Base-by-base conservation (phyloP, 2,329 filamentous ascomycete species). In the Calonectria crousiana region DNA sequence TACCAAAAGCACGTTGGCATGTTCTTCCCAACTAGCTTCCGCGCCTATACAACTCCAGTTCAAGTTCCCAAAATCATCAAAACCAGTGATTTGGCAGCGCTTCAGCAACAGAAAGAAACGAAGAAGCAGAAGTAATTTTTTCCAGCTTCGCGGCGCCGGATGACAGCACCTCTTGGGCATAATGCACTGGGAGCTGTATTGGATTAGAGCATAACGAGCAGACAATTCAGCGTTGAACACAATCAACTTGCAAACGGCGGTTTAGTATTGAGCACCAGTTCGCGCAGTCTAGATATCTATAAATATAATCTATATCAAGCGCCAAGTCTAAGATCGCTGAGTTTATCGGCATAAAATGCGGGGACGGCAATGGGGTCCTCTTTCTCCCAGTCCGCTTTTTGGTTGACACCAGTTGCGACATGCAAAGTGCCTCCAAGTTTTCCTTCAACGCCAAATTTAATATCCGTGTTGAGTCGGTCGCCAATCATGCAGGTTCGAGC, bases 401-500 rank as follows among this genome's bases (percentile, higher is more conserved):
- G 94, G 81, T 91, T 93, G 20, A 99, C 96, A 20, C 97, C 97
- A 0, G 96, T 98, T 84, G 98, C 87, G 6, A 99, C 97, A 49
- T 94, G 95, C 78, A 99, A 86, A 0, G 97, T 98, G 0, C 97
- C 97, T 23, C 97, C 97, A 34, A 99, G 89, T 77, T 94, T 93
- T 0, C 96, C 96, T 83, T 98, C 93, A 76, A 98, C 90, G 4
- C 97, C 97, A 83, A 99, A 99, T 83, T 94, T 93, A 83, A 99
- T 98, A 85, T 99, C 97, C 0, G 97, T 99, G 84, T 98, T 95
- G 76, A 98, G 88, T 36, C 97, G 90, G 84, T 99, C 97, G 9
- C 97, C 97, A 53, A 99, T 91, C 97, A 99, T 99, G 86, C 97
- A 98, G 1, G 97, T 95, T 79, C 92, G 92, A 74, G 89, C 91